Evolutionary conservation across 306 rosid genomes (phyloP).

Genomic region (Pterocarpus santalinus): DNA sequence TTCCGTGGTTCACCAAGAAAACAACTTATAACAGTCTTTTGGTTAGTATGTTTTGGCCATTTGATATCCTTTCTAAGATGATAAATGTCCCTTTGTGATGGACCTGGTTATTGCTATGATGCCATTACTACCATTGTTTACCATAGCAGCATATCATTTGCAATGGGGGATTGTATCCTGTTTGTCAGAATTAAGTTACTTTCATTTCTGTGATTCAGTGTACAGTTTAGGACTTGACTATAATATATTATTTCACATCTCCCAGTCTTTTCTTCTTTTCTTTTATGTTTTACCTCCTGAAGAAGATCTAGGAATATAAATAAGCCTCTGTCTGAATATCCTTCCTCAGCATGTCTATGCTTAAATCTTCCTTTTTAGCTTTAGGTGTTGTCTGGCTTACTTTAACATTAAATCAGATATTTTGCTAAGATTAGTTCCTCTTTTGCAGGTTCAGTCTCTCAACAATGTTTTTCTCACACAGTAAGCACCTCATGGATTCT

Average conservation of each 20-base stretch:
- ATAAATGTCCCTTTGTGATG: slow-evolving; percentile 18
- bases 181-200: background rate
- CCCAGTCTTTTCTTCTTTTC: too few relatives aligned
- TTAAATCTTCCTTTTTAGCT: slow-evolving; percentile 9
- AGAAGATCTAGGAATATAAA: too few relatives aligned
- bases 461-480: slow-evolving; percentile 91
- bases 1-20: slow-evolving; percentile 87
- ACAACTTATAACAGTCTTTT: slow-evolving; percentile 80
- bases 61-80: slow-evolving; percentile 28
- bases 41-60: slow-evolving; percentile 61
- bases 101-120: slow-evolving; percentile 38
- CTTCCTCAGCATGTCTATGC: background rate
- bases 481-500: slow-evolving; percentile 58
- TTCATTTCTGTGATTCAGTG: background rate
- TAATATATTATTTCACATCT: too few relatives aligned
- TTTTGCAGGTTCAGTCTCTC: slow-evolving; percentile 93
- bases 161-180: background rate
- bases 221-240: background rate
- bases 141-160: slow-evolving; percentile 21
- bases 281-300: too few relatives aligned
- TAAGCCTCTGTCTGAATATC: too few relatives aligned
- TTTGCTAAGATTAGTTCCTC: slow-evolving; percentile 37
- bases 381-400: slow-evolving; percentile 16
- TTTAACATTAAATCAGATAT: background rate
- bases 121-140: slow-evolving; percentile 1